Percentiles rank a stretch among this genome's conserved stretches.
Conservation (phyloP, 2,329 filamentous ascomycete species). For the Fusarium sp. region DNA sequence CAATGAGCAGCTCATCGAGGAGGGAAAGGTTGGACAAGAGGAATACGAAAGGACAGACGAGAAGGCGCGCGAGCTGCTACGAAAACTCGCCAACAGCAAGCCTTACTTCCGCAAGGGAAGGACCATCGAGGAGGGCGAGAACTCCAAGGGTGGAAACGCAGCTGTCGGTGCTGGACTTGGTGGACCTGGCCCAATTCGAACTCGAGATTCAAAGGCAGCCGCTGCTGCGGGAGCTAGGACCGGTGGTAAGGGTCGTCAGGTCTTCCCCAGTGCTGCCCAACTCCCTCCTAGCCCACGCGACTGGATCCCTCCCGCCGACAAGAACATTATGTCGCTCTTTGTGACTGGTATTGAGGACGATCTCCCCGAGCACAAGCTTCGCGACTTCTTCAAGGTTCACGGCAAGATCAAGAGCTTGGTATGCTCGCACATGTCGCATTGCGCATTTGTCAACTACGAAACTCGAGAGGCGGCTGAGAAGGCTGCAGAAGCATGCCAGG, state of each 20-base stretch:
- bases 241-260: constrained; percentile 61
- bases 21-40: constrained; percentile 85
- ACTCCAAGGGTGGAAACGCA: constrained; percentile 59
- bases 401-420: constrained; percentile 93
- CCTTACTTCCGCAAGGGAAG: constrained; percentile 94
- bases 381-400: constrained; percentile 88
- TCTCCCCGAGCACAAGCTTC: constrained; percentile 89
- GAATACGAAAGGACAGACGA: constrained; percentile 98
- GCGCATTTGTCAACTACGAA: constrained; percentile 95
- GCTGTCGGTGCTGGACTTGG: constrained; percentile 68
- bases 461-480: constrained; percentile 86
- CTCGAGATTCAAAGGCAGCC: constrained; percentile 71
- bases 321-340: constrained; percentile 91
- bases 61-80: constrained; percentile 89
- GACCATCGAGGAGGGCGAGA: constrained; percentile 68
- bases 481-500: constrained; percentile 86
- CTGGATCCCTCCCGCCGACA: constrained; percentile 85
- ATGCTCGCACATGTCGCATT: constrained; percentile 97
- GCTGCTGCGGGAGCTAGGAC: constrained; percentile 62
- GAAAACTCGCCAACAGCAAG: constrained; percentile 88
- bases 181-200: constrained; percentile 83
- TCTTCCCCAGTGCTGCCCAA: constrained; percentile 78
- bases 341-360: constrained; percentile 97
- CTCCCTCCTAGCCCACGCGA: constrained; percentile 86
- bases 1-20: constrained; percentile 94